Evolutionary conservation across 768 basidiomycete species (phyloP), one percentile per base, ranked within the genome.

Genomic region (Rhizopogon vesiculosus): DNA sequence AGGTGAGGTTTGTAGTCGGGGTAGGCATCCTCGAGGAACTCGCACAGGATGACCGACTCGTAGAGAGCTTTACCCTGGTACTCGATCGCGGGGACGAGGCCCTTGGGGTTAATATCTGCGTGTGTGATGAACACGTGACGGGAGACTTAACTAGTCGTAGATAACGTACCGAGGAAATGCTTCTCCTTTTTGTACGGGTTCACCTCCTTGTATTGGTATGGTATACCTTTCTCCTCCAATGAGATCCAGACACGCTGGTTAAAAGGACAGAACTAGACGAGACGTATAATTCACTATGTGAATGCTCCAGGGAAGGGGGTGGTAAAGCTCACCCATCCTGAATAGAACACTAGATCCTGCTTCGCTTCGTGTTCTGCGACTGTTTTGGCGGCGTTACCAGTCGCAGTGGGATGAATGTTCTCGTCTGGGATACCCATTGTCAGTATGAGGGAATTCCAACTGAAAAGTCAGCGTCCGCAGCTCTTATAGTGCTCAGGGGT

Each of bases 101-200:
- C 87, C 61, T 83, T 85, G 0, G 87, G 86, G 57, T 86, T 87
- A 61, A 89, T 77, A 35, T 73, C 75, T 74, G 63, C 57, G 56
- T 18, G 28, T 13, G 28, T 18, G 49, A 43, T 31, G 18, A n/a
- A 18, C 12, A 9, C 13, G 15, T n/a, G 46, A 31, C 16, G 6
- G 16, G 9, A 39, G 19, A 1, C 7, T 25, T 39, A 7, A 16
- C 4, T 25, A 25, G 39, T 7, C 29, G 1, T 25, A n/a, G 43
- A 29, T 13, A 40, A 54, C 74, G 38, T 56, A 79, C 81, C 77
- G 31, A 83, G 71, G 63, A 82, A 83, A 42, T 79, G 74, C 15
- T 75, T 69, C 61, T 82, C 82, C 61, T 87, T 87, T 69, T 84
- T 84, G 74, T 87, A 88, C 2, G 85, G 84, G 66, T 86, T 85